These are phyloP conservation scores for Desmodesmus armatus DNA, from an alignment of 139 green algal species.

Conservation along the genomic window DNA sequence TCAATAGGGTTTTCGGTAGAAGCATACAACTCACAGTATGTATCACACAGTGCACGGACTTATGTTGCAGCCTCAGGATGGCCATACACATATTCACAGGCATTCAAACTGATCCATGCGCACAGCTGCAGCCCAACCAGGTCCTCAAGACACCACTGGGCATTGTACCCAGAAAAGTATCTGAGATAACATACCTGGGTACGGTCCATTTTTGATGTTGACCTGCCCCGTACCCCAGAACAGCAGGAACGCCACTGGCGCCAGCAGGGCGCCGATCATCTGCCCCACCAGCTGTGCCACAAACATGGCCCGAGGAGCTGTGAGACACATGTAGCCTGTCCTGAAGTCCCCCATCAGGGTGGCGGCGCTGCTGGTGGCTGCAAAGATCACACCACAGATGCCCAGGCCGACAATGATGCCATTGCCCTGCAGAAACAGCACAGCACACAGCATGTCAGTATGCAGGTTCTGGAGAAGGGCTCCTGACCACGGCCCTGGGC, in stretches of 20 bases:
- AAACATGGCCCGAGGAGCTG: constrained; percentile 64
- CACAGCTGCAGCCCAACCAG: not conserved
- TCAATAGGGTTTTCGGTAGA: too few species aligned
- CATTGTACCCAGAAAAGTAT: too few species aligned
- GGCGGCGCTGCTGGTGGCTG: constrained; percentile 38
- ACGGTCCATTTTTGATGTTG: too few species aligned
- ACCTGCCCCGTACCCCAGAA: constrained; percentile 56
- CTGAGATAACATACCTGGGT: too few species aligned
- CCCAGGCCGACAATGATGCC: constrained; percentile 49
- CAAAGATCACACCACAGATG: constrained; percentile 58
- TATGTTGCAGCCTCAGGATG: too few species aligned
- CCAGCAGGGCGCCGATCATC: constrained; percentile 44
- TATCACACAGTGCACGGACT: too few species aligned
- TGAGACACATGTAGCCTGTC: constrained; percentile 61
- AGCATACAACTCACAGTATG: too few species aligned
- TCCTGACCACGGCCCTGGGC: too few species aligned
- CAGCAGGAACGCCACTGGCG: constrained; percentile 55
- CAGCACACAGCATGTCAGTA: not conserved
- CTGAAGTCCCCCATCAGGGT: constrained; percentile 57
- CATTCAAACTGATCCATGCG: too few species aligned
- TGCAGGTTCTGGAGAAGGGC: too few species aligned
- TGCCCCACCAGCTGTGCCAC: constrained; percentile 51
- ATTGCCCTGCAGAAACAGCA: constrained; percentile 29
- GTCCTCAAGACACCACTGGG: not conserved
- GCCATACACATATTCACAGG: too few species aligned